Evolutionary conservation across 371 early-diverging fungal species (phyloP).

Genomic region (Funneliformis caledonium): DNA sequence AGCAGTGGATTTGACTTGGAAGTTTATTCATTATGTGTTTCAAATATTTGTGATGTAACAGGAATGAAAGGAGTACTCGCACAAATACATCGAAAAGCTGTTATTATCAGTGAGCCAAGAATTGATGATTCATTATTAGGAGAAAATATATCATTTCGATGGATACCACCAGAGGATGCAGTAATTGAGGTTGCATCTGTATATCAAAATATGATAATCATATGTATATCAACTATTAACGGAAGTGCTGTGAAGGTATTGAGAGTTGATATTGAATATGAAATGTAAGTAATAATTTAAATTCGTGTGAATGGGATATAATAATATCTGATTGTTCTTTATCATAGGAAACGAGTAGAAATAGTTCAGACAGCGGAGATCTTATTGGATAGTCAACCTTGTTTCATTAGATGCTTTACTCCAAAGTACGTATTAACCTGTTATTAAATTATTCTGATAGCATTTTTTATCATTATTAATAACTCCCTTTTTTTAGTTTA

Average conservation of each 20-base stretch:
- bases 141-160: not conserved
- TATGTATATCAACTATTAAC: constrained; percentile 7
- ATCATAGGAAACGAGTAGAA: not conserved
- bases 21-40: constrained; percentile 16
- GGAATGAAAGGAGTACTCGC: not conserved
- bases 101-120: constrained; percentile 18
- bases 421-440: constrained; percentile 14
- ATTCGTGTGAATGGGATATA: not conserved
- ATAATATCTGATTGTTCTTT: not conserved
- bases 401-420: constrained; percentile 9
- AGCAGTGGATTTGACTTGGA: constrained; percentile 23
- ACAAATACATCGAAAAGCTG: constrained; percentile 15
- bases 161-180: constrained; percentile 4
- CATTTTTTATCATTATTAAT: not conserved
- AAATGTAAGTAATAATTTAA: not conserved
- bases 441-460: too few relatives aligned
- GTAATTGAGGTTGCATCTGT: constrained; percentile 24
- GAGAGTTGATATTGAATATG: not conserved
- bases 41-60: not conserved
- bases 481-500: not conserved
- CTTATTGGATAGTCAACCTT: constrained; percentile 4
- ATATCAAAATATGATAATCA: not conserved
- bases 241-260: not conserved
- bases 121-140: not conserved
- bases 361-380: not conserved